A percentile compares a stretch with the other conserved stretches of the same genome.
Evolutionary conservation across 129 eudicot genomes (phyloP).

Genomic region (Flaveria linearis): DNA sequence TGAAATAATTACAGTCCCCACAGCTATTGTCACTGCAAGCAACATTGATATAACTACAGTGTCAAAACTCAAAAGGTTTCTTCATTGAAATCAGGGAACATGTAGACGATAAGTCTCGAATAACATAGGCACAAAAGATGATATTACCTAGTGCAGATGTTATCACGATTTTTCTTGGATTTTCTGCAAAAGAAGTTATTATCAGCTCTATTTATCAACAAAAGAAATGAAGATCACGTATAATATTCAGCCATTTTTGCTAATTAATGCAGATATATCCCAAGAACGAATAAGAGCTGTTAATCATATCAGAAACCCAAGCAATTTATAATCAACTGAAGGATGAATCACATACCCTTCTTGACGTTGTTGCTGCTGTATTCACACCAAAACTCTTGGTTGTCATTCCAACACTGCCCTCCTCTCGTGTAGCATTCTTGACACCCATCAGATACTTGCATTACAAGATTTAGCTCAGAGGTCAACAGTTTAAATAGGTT

Average conservation of each 20-base stretch:
- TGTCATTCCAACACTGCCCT: slow-evolving; percentile 32
- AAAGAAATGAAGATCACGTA: background rate
- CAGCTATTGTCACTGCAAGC: slow-evolving; percentile 27
- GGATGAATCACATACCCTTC: slow-evolving; percentile 10
- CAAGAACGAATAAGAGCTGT: background rate
- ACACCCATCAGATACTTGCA: slow-evolving; percentile 35
- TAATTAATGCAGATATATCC: background rate
- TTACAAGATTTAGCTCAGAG: slow-evolving; percentile 23
- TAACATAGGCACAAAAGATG: background rate
- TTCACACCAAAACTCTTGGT: slow-evolving; percentile 23
- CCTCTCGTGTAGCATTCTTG: slow-evolving; percentile 30
- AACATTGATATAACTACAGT: background rate
- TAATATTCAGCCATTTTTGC: background rate
- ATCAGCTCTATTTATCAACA: background rate
- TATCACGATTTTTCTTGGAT: slow-evolving; percentile 19
- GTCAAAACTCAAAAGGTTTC: background rate
- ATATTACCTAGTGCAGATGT: slow-evolving; percentile 30
- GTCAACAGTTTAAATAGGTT: slow-evolving; percentile 23
- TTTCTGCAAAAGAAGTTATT: slow-evolving; percentile 24
- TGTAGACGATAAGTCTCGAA: background rate
- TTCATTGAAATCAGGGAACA: background rate
- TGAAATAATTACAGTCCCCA: slow-evolving; percentile 4
- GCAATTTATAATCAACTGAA: too few species aligned
- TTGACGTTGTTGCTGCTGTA: background rate
- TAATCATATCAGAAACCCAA: too few species aligned